phyloP scores from a whole-genome alignment of 2,329 filamentous ascomycete species.

The Venturia aucupariae region DNA sequence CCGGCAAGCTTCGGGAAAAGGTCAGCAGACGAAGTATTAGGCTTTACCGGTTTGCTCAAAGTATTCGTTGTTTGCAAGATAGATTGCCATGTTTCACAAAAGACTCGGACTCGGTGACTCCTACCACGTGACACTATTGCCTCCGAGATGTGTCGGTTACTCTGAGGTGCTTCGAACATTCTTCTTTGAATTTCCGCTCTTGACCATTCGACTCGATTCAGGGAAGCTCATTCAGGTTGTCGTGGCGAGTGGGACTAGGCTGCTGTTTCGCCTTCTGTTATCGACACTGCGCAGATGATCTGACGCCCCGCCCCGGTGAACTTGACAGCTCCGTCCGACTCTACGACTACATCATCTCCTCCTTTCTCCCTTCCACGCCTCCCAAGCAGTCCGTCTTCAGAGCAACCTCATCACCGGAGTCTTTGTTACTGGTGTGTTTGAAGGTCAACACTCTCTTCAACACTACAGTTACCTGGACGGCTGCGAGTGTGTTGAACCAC shows the following conservation, averaged over 20 bases:
- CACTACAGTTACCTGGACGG: background rate
- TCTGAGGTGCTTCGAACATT: background rate
- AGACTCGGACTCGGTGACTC: background rate
- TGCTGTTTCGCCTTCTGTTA: background rate
- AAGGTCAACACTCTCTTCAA: background rate
- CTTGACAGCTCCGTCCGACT: background rate
- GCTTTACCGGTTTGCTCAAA: background rate
- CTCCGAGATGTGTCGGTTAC: background rate
- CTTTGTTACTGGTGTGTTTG: background rate
- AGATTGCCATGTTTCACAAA: background rate
- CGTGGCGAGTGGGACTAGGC: background rate
- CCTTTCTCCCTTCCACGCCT: background rate
- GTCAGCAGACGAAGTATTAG: background rate
- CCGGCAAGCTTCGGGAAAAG: background rate
- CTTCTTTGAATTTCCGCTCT: background rate
- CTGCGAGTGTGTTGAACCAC: background rate
- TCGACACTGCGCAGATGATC: background rate
- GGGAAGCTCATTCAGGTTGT: background rate
- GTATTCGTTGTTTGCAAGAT: background rate
- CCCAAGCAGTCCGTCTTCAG: too few species aligned
- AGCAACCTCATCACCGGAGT: background rate
- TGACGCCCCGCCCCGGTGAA: background rate
- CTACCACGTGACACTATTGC: background rate
- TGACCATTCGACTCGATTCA: background rate
- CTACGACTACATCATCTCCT: background rate